These are phyloP conservation scores for Setomelanomma holmii DNA, from an alignment of 2,329 filamentous ascomycete genomes.

Conservation along the genomic window DNA sequence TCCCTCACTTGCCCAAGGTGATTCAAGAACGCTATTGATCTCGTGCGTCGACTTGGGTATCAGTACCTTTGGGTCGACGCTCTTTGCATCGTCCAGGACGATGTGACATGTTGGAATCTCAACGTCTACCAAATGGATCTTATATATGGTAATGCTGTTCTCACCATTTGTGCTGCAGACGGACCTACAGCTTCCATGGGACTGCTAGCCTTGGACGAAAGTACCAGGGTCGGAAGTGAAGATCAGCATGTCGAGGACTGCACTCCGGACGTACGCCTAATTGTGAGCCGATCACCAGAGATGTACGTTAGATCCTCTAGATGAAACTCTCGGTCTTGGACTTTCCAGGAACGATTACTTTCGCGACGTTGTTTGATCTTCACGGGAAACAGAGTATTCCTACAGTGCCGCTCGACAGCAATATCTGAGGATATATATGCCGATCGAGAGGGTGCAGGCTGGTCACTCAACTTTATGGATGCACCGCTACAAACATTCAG, in stretches of 20 bases:
- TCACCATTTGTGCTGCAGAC: constrained; percentile 47
- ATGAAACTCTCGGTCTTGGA: constrained; percentile 20
- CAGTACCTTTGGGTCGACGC: constrained; percentile 23
- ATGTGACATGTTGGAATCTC: constrained; percentile 26
- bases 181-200: constrained; percentile 19
- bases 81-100: constrained; percentile 17
- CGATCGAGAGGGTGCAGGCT: not conserved
- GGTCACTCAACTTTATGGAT: constrained; percentile 3
- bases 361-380: constrained; percentile 14
- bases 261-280: not conserved
- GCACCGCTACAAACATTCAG: constrained; percentile 1
- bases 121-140: constrained; percentile 41
- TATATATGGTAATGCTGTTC: constrained; percentile 40
- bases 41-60: constrained; percentile 6
- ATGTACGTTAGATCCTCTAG: not conserved
- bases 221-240: not conserved
- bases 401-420: constrained; percentile 13
- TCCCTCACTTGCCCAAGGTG: constrained; percentile 1
- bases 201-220: constrained; percentile 2
- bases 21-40: constrained; percentile 11
- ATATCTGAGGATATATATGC: constrained; percentile 8
- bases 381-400: constrained; percentile 5
- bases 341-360: constrained; percentile 18
- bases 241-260: not conserved
- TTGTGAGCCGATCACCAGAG: not conserved